Evolutionary conservation across 1,284 basidiomycete species (phyloP).

Genomic region (Prillingera fragicola): DNA sequence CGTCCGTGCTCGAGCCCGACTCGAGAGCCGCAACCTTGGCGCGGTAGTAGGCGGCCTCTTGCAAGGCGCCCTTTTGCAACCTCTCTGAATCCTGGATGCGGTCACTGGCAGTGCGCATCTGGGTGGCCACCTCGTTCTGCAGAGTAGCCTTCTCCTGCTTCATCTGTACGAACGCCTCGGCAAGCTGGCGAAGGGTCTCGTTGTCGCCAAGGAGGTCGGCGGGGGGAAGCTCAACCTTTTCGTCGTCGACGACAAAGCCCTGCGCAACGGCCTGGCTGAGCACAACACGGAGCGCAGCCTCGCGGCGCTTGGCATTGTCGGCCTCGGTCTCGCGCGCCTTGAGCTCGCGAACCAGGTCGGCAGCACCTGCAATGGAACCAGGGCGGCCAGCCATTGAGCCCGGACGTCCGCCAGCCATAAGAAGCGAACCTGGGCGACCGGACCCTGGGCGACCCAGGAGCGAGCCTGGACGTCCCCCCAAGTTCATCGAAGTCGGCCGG

Average conservation of each 20-base stretch:
- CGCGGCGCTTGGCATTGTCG: conserved; percentile 68
- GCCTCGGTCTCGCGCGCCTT: conserved; percentile 75
- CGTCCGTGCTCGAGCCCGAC: conserved; percentile 60
- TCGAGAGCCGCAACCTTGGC: conserved; percentile 88
- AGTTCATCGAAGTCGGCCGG: conserved; percentile 50
- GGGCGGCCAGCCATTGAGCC: conserved; percentile 40
- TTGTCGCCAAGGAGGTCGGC: conserved; percentile 9
- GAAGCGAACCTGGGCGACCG: too few species aligned
- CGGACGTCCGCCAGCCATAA: conserved; percentile 10
- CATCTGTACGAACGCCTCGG: conserved; percentile 66
- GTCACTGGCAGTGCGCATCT: conserved; percentile 61
- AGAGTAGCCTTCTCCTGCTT: conserved; percentile 56
- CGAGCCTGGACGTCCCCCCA: conserved; percentile 25
- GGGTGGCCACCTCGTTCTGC: conserved; percentile 38
- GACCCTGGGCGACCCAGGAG: conserved; percentile 13
- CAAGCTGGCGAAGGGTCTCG: conserved; percentile 51
- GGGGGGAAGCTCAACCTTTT: conserved; percentile 23
- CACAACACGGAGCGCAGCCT: conserved; percentile 81
- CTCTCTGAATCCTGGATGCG: conserved; percentile 75
- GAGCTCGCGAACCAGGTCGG: conserved; percentile 68
- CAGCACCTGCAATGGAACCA: conserved; percentile 54
- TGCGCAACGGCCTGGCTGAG: conserved; percentile 69
- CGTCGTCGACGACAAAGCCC: conserved; percentile 70
- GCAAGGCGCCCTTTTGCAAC: conserved; percentile 69
- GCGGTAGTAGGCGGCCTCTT: conserved; percentile 95